phyloP scores from a whole-genome alignment of 2,329 filamentous ascomycete genomes.

The Fusarium hainanense region DNA sequence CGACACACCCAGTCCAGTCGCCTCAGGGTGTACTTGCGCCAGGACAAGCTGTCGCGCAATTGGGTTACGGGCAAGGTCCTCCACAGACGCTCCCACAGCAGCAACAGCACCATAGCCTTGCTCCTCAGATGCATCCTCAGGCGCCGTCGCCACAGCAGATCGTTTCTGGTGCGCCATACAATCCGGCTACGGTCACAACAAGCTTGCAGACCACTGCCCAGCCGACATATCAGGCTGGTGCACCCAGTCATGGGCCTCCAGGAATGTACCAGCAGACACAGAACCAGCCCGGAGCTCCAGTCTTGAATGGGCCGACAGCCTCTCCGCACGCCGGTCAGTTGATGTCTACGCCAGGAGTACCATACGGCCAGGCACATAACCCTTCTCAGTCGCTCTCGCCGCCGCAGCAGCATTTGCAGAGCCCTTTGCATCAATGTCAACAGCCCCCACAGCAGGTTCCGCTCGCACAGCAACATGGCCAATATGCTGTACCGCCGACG shows the following conservation, averaged over 20 bases:
- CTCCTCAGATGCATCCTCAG: background rate
- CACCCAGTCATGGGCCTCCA: background rate
- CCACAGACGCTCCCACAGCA: background rate
- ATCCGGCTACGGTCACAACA: background rate
- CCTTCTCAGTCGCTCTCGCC: background rate
- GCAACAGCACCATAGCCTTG: background rate
- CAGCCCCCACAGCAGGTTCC: background rate
- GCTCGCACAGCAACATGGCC: background rate
- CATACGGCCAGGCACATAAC: background rate
- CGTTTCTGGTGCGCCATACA: background rate
- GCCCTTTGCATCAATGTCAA: background rate
- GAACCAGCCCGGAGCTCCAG: background rate
- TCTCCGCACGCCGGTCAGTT: background rate
- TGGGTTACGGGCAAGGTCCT: background rate
- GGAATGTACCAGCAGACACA: background rate
- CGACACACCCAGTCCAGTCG: fast-evolving
- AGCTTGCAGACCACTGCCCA: background rate
- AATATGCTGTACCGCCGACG: fast-evolving
- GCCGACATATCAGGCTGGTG: background rate
- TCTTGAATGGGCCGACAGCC: background rate
- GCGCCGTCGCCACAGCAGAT: constrained; percentile 11
- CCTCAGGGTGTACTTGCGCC: background rate
- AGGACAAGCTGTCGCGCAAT: background rate
- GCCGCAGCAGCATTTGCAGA: background rate
- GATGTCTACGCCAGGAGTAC: fast-evolving